Evolutionary conservation across 1,284 basidiomycete genomes (phyloP).

Genomic region (Marasmius sp.): DNA sequence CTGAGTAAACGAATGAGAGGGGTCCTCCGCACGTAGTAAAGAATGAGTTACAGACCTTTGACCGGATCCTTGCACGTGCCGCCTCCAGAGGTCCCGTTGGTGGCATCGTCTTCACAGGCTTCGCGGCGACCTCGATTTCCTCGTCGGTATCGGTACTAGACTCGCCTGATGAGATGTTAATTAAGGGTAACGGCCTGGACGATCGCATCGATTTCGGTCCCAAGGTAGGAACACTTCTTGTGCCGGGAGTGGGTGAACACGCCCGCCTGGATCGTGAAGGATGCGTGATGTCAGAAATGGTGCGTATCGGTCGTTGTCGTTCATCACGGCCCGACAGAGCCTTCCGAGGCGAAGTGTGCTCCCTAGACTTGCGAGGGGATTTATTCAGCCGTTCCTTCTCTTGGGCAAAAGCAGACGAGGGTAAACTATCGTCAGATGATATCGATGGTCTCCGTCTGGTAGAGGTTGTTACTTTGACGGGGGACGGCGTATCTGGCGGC

Average conservation of each 20-base stretch:
- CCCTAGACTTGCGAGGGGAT: slow-evolving; percentile 9
- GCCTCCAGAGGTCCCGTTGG: not conserved
- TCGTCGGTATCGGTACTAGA: not conserved
- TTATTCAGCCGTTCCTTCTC: slow-evolving; percentile 2
- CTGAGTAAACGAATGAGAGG: not conserved
- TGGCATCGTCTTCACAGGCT: not conserved
- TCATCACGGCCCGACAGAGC: not conserved
- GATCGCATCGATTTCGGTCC: not conserved
- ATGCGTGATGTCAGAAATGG: slow-evolving; percentile 11
- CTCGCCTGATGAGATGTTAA: not conserved
- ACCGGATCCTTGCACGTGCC: not conserved
- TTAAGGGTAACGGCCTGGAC: not conserved
- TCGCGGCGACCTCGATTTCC: not conserved
- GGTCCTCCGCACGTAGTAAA: not conserved
- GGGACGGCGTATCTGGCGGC: slow-evolving; percentile 12
- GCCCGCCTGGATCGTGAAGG: slow-evolving; percentile 9
- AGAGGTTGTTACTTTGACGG: not conserved
- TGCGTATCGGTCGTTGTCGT: not conserved
- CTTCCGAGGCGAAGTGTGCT: slow-evolving; percentile 6
- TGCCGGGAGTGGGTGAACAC: slow-evolving; percentile 7
- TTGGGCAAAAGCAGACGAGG: not conserved
- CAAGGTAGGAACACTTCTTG: not conserved
- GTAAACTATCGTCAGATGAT: slow-evolving; percentile 4
- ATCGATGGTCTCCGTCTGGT: not conserved
- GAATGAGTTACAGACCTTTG: not conserved